phyloP scores from a whole-genome alignment of 140 eudicot genomes.

The Bidens hawaiensis region DNA sequence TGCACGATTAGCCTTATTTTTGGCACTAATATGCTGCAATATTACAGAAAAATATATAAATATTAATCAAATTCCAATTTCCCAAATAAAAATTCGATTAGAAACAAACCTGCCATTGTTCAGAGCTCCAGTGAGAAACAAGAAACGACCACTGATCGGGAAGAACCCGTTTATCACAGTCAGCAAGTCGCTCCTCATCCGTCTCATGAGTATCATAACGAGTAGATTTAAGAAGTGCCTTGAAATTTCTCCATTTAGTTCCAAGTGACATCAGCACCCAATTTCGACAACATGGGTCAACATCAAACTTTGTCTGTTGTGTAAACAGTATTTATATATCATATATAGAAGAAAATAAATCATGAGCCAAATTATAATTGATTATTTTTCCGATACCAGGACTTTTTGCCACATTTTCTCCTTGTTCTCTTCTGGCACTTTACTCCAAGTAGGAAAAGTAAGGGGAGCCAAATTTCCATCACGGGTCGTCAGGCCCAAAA shows the following conservation, averaged over 20 bases:
- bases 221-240: slow-evolving; percentile 33
- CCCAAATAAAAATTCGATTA: neutral
- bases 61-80: neutral
- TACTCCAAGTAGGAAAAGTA: slow-evolving; percentile 43
- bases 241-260: slow-evolving; percentile 54
- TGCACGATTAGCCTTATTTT: slow-evolving; percentile 43
- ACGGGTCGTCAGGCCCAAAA: slow-evolving; percentile 47
- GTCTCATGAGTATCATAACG: slow-evolving; percentile 46
- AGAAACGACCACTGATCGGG: slow-evolving; percentile 64
- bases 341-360: neutral
- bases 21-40: slow-evolving; percentile 40
- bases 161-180: slow-evolving; percentile 56
- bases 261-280: slow-evolving; percentile 56
- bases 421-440: slow-evolving; percentile 48
- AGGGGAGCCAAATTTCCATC: slow-evolving; percentile 55
- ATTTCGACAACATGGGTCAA: slow-evolving; percentile 38
- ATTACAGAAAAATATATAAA: slow-evolving; percentile 7
- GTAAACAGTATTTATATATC: neutral
- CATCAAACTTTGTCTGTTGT: slow-evolving; percentile 45
- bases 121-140: slow-evolving; percentile 50
- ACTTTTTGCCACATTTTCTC: slow-evolving; percentile 66
- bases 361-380: neutral
- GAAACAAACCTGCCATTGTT: slow-evolving; percentile 34
- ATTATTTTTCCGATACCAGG: slow-evolving; percentile 34
- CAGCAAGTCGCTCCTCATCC: slow-evolving; percentile 60